These are phyloP conservation scores for Yarrowia keelungensis DNA, from an alignment of 805 yeast genomes.

Conservation along the genomic window DNA sequence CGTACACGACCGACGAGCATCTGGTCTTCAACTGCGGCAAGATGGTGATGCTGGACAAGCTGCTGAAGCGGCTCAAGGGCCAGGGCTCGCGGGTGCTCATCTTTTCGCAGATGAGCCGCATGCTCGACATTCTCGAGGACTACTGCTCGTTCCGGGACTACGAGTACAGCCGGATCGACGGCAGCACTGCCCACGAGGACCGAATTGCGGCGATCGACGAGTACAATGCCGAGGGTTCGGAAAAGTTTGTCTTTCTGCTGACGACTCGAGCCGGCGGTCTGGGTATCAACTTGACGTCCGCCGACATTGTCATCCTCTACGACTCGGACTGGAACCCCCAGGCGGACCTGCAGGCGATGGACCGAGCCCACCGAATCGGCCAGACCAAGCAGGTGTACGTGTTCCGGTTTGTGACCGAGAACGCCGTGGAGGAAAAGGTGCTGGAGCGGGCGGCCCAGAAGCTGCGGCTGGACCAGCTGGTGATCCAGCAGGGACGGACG, in stretches of 20 bases:
- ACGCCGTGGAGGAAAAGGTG: constrained; percentile 95
- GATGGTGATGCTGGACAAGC: constrained; percentile 85
- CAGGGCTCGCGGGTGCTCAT: constrained; percentile 90
- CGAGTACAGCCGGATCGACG: constrained; percentile 91
- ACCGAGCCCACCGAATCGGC: constrained; percentile 96
- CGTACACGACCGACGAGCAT: constrained; percentile 94
- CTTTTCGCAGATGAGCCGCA: constrained; percentile 91
- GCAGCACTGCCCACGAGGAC: constrained; percentile 91
- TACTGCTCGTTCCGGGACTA: constrained; percentile 85
- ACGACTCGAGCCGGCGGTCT: constrained; percentile 98
- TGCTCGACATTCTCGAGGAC: constrained; percentile 89
- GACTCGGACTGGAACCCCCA: constrained; percentile 99
- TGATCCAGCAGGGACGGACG: constrained; percentile 89
- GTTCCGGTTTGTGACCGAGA: constrained; percentile 90
- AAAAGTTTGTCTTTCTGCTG: constrained; percentile 80
- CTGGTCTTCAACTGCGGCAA: constrained; percentile 88
- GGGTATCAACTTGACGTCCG: constrained; percentile 90
- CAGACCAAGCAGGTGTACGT: constrained; percentile 96
- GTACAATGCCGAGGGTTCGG: constrained; percentile 80
- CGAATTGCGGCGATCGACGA: constrained; percentile 93
- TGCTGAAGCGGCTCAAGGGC: constrained; percentile 70
- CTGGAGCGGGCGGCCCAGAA: constrained; percentile 96
- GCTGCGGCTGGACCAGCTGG: constrained; percentile 88
- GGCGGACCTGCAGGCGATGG: constrained; percentile 98
- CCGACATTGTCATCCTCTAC: constrained; percentile 85